These are phyloP conservation scores for Penstemon davidsonii DNA, from an alignment of 257 asterid species.

Conservation along the genomic window DNA sequence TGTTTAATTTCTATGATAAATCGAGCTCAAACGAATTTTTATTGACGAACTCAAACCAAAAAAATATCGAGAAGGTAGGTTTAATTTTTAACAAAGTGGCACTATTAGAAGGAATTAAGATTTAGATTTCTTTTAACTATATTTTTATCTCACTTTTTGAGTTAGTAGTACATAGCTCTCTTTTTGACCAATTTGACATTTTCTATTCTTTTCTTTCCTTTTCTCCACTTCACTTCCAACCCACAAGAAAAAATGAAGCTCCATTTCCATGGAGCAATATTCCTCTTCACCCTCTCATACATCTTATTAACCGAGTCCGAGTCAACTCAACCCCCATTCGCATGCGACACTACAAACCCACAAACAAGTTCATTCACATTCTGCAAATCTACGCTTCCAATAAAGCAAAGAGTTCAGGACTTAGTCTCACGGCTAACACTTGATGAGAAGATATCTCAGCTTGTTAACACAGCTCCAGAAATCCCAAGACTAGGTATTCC, in stretches of 20 bases:
- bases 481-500: conserved; percentile 80
- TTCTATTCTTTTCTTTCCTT: not conserved
- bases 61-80: too few species aligned
- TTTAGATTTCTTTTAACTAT: too few species aligned
- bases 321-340: conserved; percentile 58
- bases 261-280: conserved; percentile 18
- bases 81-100: too few species aligned
- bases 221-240: conserved; percentile 7
- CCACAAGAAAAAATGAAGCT: conserved; percentile 31
- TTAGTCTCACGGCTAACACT: conserved; percentile 72
- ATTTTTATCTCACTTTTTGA: too few species aligned
- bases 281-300: conserved; percentile 25
- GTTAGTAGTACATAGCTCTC: too few species aligned
- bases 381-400: conserved; percentile 60
- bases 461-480: conserved; percentile 67
- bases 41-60: too few species aligned
- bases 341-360: conserved; percentile 54
- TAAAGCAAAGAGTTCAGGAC: conserved; percentile 53
- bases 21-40: too few species aligned
- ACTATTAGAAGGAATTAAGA: too few species aligned
- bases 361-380: conserved; percentile 46
- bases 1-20: too few species aligned
- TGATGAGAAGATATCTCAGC: conserved; percentile 82
- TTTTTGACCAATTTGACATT: too few species aligned
- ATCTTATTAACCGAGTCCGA: conserved; percentile 22